Percentiles rank a stretch among this genome's conserved stretches.
Conservation (phyloP, 108 stramenopile genomes). For the Nannochloropsis granulata region DNA sequence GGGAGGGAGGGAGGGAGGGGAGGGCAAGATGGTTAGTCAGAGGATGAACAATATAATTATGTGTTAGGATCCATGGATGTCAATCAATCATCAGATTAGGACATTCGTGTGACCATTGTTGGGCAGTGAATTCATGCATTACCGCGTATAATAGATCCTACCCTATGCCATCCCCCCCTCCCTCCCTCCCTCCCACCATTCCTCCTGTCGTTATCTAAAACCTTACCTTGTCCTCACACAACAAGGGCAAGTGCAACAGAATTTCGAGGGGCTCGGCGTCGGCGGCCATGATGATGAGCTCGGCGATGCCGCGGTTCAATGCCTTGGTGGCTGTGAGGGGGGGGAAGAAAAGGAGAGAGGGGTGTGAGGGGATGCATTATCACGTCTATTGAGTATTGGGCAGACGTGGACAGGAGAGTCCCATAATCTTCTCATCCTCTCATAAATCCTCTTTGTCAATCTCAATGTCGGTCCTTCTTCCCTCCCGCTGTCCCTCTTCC, state of each 20-base stretch:
- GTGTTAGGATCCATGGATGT: too few relatives aligned
- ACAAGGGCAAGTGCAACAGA: conserved; percentile 87
- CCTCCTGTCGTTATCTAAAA: neutral
- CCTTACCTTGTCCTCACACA: conserved; percentile 89
- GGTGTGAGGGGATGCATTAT: too few relatives aligned
- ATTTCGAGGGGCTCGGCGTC: conserved; percentile 99
- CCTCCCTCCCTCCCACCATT: too few relatives aligned
- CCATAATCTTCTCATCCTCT: too few relatives aligned
- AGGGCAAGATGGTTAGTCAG: neutral
- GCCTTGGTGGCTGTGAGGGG: conserved; percentile 79
- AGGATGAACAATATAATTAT: neutral
- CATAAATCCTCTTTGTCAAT: too few relatives aligned
- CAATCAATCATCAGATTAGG: too few relatives aligned
- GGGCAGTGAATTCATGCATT: too few relatives aligned
- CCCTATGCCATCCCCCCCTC: neutral
- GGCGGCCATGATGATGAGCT: conserved; percentile 97
- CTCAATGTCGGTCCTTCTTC: too few relatives aligned
- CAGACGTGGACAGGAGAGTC: too few relatives aligned
- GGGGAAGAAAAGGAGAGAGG: neutral
- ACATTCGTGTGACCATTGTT: too few relatives aligned
- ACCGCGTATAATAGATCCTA: neutral
- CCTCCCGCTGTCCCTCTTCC: too few relatives aligned
- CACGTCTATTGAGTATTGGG: too few relatives aligned
- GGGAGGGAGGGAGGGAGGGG: neutral
- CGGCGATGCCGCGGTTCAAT: conserved; percentile 92